Conservation (phyloP, 2,329 filamentous ascomycete genomes). For the Emmonsia crescens region DNA sequence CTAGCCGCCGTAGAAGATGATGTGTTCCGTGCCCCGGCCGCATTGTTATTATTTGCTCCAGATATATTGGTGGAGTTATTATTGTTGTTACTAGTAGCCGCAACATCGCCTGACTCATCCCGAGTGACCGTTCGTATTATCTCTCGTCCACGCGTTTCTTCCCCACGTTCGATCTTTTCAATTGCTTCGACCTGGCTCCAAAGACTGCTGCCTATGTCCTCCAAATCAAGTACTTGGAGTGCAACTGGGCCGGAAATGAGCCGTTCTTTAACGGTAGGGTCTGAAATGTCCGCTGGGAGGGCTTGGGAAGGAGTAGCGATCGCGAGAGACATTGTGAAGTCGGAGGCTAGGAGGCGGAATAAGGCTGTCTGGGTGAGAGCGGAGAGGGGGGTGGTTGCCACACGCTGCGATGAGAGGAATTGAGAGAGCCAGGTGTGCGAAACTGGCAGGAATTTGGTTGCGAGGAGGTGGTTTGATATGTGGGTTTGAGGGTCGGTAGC, state of each 20-base stretch:
- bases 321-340: conserved; percentile 55
- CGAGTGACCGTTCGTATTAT: conserved; percentile 61
- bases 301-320: conserved; percentile 21
- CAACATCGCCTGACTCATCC: conserved; percentile 30
- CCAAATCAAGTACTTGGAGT: conserved; percentile 75
- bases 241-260: conserved; percentile 52
- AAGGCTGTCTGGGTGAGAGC: conserved; percentile 69
- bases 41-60: conserved; percentile 12
- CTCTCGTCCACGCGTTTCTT: conserved; percentile 56
- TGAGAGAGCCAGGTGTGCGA: conserved; percentile 52
- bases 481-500: conserved; percentile 12
- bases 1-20: conserved; percentile 13
- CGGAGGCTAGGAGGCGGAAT: conserved; percentile 66
- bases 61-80: conserved; percentile 4
- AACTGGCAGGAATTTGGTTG: conserved; percentile 44
- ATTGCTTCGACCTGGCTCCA: conserved; percentile 80
- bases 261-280: conserved; percentile 45
- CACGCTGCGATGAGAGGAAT: conserved; percentile 49
- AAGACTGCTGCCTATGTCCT: conserved; percentile 66
- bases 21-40: not conserved
- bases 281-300: conserved; percentile 49
- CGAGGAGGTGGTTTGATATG: conserved; percentile 45
- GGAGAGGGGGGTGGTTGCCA: conserved; percentile 47
- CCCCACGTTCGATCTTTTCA: conserved; percentile 41
- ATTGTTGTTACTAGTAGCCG: not conserved